Base-by-base conservation (phyloP, 371 early-diverging fungal species). In the Syncephalastrum monosporum region DNA sequence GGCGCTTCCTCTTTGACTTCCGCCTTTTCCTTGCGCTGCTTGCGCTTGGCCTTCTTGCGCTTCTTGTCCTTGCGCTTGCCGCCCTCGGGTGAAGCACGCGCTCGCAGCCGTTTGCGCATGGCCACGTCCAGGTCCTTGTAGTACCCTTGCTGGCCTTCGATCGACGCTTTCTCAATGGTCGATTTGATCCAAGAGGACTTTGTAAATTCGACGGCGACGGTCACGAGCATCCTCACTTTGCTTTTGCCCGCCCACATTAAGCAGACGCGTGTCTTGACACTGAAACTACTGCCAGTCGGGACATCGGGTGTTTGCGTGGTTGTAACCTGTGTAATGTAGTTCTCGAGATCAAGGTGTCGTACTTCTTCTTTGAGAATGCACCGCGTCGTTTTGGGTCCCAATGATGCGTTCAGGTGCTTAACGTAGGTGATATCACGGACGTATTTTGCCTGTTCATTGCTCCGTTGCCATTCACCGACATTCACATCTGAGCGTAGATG, bases 241-340 rank as follows among this genome's bases (percentile, higher is more conserved):
- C 76, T 77, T 24, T 79, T 72, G 0, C 82, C 82, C 5, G 87
- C 85, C 91, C 91, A 92, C 29, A 92, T 87, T 23, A 96, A 70
- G 66, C 96, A 96, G 29, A 85, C 88, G 4, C 91, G 75, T 27
- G 88, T 87, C 50, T 88, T 86, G 19, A 89, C 79, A 25, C 68
- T 67, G 65, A 96, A 96, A 23, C 86, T 72, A 21, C 85, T 81
- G 16, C 92, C 93, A 23, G 91, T 91, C 10, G 96, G 95, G 0
- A 95, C 84, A 60, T 90, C 88, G 3, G 95, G 95, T 13, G 97
- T 95, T 42, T 73, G 72, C 0, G 88, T 87, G 13, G 82, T 78
- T 3, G 84, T 82, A 23, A 89, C 70, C 15, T 81, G 75, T 4
- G 88, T 78, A 5, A 88, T 76, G 49, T 77, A 81, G n/a, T 71